Evolutionary conservation across 495 filamentous ascomycete species (phyloP).

Genomic region (Penicillium ochrochloron): DNA sequence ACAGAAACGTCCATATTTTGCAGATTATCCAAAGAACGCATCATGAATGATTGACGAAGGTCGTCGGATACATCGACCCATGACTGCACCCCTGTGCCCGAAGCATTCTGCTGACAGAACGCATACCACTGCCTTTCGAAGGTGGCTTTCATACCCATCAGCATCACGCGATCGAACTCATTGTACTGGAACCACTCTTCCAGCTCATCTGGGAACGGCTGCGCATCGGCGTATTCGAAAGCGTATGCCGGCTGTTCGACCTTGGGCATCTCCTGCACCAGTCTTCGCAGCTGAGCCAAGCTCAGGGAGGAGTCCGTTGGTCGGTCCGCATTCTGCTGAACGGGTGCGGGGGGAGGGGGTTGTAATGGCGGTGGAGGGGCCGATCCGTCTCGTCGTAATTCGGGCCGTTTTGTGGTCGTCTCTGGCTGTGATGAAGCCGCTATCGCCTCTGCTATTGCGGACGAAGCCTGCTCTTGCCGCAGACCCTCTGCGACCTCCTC

Average conservation of each 20-base stretch:
- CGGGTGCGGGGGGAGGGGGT: conserved; percentile 60
- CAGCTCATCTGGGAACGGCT: conserved; percentile 81
- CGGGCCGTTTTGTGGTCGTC: conserved; percentile 50
- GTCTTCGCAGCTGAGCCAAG: conserved; percentile 74
- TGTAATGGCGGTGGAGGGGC: conserved; percentile 63
- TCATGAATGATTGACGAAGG: conserved; percentile 50
- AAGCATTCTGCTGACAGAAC: conserved; percentile 45
- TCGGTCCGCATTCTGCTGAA: conserved; percentile 48
- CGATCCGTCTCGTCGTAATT: conserved; percentile 57
- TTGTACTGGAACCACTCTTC: conserved; percentile 96
- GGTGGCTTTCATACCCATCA: conserved; percentile 69
- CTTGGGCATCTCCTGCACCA: conserved; percentile 82
- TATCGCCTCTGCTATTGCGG: conserved; percentile 16
- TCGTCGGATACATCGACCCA: conserved; percentile 59
- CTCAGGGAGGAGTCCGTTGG: conserved; percentile 82
- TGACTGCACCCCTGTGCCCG: conserved; percentile 35
- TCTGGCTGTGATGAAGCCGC: conserved; percentile 19
- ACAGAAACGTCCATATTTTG: conserved; percentile 55
- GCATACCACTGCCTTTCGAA: conserved; percentile 69
- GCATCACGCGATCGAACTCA: conserved; percentile 71
- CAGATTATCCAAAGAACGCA: conserved; percentile 43
- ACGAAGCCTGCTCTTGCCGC: conserved; percentile 47
- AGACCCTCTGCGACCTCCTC: conserved; percentile 55
- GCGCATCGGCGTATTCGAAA: conserved; percentile 85
- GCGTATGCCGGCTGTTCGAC: conserved; percentile 86